These are phyloP conservation scores for Colletotrichum somersetense DNA, from an alignment of 2,329 filamentous ascomycete species.

Conservation along the genomic window DNA sequence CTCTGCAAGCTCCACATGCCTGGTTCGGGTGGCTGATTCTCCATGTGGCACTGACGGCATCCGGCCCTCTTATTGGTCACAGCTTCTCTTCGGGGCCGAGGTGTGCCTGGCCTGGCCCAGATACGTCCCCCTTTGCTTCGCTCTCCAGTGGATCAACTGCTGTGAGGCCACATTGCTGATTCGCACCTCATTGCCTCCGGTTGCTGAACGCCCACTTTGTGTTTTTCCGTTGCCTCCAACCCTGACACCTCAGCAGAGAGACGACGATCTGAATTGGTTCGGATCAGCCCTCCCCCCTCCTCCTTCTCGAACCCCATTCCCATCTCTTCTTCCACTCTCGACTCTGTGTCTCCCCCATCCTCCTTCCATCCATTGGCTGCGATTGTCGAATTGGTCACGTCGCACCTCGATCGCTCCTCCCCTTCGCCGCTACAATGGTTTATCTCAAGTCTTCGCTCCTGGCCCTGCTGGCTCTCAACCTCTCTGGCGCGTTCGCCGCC, in stretches of 20 bases:
- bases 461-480: slow-evolving; percentile 77
- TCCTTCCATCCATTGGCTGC: slow-evolving; percentile 40
- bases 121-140: neutral
- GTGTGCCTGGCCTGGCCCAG: neutral
- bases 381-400: slow-evolving; percentile 48
- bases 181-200: neutral
- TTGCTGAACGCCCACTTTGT: slow-evolving; percentile 26
- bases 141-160: slow-evolving; percentile 34
- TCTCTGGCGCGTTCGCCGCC: slow-evolving; percentile 74
- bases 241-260: slow-evolving; percentile 30
- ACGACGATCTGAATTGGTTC: slow-evolving; percentile 25
- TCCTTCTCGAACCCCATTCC: slow-evolving; percentile 14
- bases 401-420: slow-evolving; percentile 31
- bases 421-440: slow-evolving; percentile 69
- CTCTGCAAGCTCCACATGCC: slow-evolving; percentile 13
- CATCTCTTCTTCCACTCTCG: slow-evolving; percentile 8
- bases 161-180: slow-evolving; percentile 40
- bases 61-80: slow-evolving; percentile 2
- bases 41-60: slow-evolving; percentile 26
- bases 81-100: neutral
- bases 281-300: slow-evolving; percentile 2
- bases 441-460: slow-evolving; percentile 79
- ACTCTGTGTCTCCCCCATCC: slow-evolving; percentile 11
- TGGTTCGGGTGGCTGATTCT: slow-evolving; percentile 30
- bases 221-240: slow-evolving; percentile 30